Base-by-base conservation (phyloP, 805 yeast species). In the Lachancea cidri region DNA sequence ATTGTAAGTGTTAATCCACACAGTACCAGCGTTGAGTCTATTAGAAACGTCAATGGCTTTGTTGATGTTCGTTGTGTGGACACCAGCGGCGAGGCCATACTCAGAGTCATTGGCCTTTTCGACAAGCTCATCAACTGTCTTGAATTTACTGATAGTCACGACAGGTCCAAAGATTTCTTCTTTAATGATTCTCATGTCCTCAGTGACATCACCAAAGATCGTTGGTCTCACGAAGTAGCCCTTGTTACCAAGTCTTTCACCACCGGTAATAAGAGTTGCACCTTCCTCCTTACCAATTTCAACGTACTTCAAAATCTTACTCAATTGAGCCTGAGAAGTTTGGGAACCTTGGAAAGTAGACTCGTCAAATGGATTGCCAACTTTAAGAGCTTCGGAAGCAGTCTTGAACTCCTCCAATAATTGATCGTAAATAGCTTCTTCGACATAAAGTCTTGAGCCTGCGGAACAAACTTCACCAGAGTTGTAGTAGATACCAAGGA, bases 391-490 rank as follows among this genome's bases (percentile, higher is more conserved):
- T 45, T 76, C 75, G 36, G 80, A 74, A 42, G 74, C 74, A 32
- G 60, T 59, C 53, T 70, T 71, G 60, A 85, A 77, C 50, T 73
- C 80, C 27, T 68, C 72, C 43, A 87, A 62, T 48, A 87, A 77
- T 64, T 81, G 73, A 49, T 89, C 96, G 67, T 89, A 86, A 53
- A 87, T 72, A 29, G 77, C 76, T 50, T 84, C 94, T 67, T 89
- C 96, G 45, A 89, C 83, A 62, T 86, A 85, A 50, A 88, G 70
- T 68, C 98, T 81, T 42, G 96, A 87, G 50, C 95, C 94, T 29
- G 96, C 97, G 60, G 88, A 83, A 70, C 98, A 89, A 44, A 86
- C 89, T 71, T 91, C 96, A 68, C 98, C 98, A 59, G 89, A 81
- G 74, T 89, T 89, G 76, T 77, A 86, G 74, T 82, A 86, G 59